Evolutionary conservation across 352 stramenopile species (phyloP).

Genomic region (Thraustochytrium sp.): DNA sequence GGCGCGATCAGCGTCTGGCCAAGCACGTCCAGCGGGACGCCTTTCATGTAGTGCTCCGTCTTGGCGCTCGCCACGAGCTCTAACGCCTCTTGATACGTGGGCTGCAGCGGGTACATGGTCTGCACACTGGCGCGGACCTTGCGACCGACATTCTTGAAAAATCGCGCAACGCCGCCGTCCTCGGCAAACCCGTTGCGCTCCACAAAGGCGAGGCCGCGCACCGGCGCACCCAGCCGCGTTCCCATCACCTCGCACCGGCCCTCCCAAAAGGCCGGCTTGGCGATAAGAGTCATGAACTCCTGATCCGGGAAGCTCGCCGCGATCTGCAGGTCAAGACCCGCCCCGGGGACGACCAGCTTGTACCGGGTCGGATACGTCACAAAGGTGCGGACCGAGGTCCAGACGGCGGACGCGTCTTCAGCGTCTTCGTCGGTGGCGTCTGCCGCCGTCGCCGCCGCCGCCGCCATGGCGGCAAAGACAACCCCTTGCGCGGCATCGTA

Average conservation of each 20-base stretch:
- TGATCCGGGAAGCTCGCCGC: conserved; percentile 40
- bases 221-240: neutral
- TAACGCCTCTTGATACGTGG: conserved; percentile 34
- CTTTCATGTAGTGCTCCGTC: conserved; percentile 43
- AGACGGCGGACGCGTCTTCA: neutral
- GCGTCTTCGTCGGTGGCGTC: neutral
- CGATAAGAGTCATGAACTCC: conserved; percentile 48
- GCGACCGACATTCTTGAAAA: conserved; percentile 48
- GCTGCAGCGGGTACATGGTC: conserved; percentile 46
- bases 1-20: conserved; percentile 42
- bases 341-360: neutral
- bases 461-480: neutral
- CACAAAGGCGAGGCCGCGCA: conserved; percentile 42
- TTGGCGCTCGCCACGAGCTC: conserved; percentile 31
- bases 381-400: conserved; percentile 48
- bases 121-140: conserved; percentile 36
- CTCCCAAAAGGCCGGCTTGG: conserved; percentile 50
- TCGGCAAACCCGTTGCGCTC: conserved; percentile 47
- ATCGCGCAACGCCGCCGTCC: neutral
- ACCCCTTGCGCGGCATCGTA: neutral
- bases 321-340: conserved; percentile 40
- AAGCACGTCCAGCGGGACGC: conserved; percentile 40
- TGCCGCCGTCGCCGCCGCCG: neutral
- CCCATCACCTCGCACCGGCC: conserved; percentile 42
- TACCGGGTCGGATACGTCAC: conserved; percentile 25